Evolutionary conservation across 2,329 filamentous ascomycete species (phyloP), one percentile per base, ranked within the genome.

Genomic region (Stemphylium lycopersici): DNA sequence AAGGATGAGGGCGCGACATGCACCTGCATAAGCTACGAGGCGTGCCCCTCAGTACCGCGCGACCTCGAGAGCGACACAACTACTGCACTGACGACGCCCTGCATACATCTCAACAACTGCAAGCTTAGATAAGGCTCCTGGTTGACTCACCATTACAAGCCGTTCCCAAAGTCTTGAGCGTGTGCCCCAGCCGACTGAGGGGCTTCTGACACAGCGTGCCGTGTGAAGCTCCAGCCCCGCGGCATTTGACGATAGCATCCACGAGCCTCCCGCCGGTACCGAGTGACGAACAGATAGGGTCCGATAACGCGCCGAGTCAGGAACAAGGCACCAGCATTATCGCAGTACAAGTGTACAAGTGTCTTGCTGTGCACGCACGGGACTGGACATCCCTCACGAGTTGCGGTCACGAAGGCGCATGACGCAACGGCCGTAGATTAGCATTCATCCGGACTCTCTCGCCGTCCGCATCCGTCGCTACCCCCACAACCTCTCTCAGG

Each of bases 361-460:
- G 48, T 48, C 51, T 53, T 36, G 58, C 41, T 46, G 36, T 38
- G 49, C 57, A 55, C 52, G 62, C 63, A 68, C 63, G 55, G 45
- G 58, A 53, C 42, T 59, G 47, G 47, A 50, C 36, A 43, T 45
- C 61, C 55, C 50, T 48, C 63, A 67, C 60, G 62, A 40, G 62
- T 53, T 58, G 46, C 34, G 43, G 57, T 56, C 60, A 60, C 59
- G 47, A 37, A 43, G 48, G 58, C 59, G 56, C 60, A 68, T 70
- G 67, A 70, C 67, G 63, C 67, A 65, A 50, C 61, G 43, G 49
- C 29, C 61, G 55, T 59, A 59, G 62, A 63, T 54, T 55, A 57
- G 55, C 55, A 47, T 45, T 43, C 53, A 55, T 56, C 60, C 62
- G 22, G 42, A 48, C 52, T 54, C 60, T 36, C 52, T 51, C 58